Evolutionary conservation across 179 eudicot genomes (phyloP), one percentile per base, ranked within the genome.

Genomic region (Camellia oleifera): DNA sequence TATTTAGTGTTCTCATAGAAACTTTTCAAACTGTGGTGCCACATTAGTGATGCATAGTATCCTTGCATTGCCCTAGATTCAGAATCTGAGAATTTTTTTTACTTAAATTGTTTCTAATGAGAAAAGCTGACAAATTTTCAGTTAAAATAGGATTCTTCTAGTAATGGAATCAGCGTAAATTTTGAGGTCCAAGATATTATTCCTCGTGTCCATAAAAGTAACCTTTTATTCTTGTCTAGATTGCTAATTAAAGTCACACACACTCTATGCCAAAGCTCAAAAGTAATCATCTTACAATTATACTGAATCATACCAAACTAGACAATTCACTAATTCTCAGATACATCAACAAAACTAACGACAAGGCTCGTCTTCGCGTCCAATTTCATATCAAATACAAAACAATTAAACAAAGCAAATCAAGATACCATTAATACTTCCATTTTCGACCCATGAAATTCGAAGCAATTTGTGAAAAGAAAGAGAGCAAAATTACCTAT

Each of bases 401-500:
- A 12, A 20, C 17, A 77, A 46, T 13, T 1, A 66, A 78, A 69
- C 1, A 23, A 17, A 23, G 8, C 50, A 76, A 48, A 0, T 4
- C 26, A 8, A 52, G 20, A 14, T 70, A 70, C 48, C 46, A 68
- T 6, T 61, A 20, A 50, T 48, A 44, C 7, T 8, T 45, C 13
- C 3, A 70, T 5, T 40, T 44, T 32, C 12, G 3, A 5, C 77
- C 5, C 2, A 15, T 14, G 4, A 42, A 45, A 76, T 46, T 45
- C 18, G 12, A 62, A 62, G 58, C 57, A 62, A 76, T 2, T 12
- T 56, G 12, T 6, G 13, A 46, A 45, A 62, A 10, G 64, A 68
- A 54, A 60, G 10, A 76, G 44, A 18, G 2, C 56, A 64, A 32
- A 32, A 63, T 54, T 84, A 92, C 94, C 94, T 92, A 76, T 90